phyloP scores from a whole-genome alignment of 202 grass and related monocot species.

The Dendrocalamus latiflorus region DNA sequence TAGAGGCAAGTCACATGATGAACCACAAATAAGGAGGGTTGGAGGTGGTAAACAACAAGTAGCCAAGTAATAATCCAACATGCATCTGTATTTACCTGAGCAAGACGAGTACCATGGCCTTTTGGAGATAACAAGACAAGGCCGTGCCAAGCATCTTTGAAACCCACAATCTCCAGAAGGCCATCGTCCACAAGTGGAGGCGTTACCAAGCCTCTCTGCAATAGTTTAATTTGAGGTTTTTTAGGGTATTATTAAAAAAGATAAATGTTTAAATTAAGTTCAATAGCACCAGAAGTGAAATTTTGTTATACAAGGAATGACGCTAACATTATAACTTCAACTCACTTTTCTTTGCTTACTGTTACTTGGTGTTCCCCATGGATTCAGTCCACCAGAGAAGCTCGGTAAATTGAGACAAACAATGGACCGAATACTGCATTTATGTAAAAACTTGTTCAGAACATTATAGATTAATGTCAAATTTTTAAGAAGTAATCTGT shows the following conservation, averaged over 20 bases:
- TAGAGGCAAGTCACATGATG: background rate
- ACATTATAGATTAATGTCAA: background rate
- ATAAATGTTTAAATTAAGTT: background rate
- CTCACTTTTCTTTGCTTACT: slow-evolving; percentile 88
- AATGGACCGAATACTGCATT: slow-evolving; percentile 76
- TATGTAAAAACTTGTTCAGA: slow-evolving; percentile 26
- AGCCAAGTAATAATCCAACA: background rate
- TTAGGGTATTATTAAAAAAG: background rate
- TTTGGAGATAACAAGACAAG: slow-evolving; percentile 76
- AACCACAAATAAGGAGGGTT: background rate
- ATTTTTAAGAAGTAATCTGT: slow-evolving; percentile 1
- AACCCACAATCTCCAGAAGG: slow-evolving; percentile 89
- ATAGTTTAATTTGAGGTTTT: slow-evolving; percentile 8
- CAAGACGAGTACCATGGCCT: slow-evolving; percentile 94
- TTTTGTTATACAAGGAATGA: background rate
- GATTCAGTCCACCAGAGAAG: slow-evolving; percentile 97
- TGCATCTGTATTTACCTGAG: slow-evolving; percentile 50
- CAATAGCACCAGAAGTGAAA: background rate
- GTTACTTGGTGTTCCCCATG: slow-evolving; percentile 86
- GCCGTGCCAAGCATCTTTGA: slow-evolving; percentile 97
- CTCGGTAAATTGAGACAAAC: slow-evolving; percentile 96
- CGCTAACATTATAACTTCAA: slow-evolving; percentile 7
- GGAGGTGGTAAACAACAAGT: background rate
- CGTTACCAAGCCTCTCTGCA: slow-evolving; percentile 81
- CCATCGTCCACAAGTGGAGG: slow-evolving; percentile 94